Conservation (phyloP, 257 asterid genomes). For the Capsicum chinense region DNA sequence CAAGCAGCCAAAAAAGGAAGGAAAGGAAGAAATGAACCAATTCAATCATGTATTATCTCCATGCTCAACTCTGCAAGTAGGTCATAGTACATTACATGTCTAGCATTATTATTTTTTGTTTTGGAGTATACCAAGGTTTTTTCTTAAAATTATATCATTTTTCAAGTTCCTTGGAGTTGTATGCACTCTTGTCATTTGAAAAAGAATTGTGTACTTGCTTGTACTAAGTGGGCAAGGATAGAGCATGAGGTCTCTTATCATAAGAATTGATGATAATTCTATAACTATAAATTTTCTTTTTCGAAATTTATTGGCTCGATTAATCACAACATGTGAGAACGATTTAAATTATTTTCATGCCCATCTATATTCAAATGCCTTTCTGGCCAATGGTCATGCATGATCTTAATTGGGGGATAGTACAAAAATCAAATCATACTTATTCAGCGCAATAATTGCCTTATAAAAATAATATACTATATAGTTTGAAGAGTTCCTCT, state of each 20-base stretch:
- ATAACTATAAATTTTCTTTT: not conserved
- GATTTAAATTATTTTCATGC: too few relatives aligned
- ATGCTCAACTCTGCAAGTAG: constrained; percentile 2
- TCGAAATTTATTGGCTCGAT: not conserved
- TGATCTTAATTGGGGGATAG: not conserved
- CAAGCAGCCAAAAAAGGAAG: constrained; percentile 19
- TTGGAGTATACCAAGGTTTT: not conserved
- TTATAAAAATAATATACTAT: not conserved
- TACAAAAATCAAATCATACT: not conserved
- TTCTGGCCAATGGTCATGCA: not conserved
- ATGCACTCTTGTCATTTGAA: not conserved
- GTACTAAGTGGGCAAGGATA: not conserved
- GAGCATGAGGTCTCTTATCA: not conserved
- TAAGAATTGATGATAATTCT: not conserved
- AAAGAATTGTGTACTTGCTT: not conserved
- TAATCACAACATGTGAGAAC: not conserved
- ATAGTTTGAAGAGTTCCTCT: not conserved
- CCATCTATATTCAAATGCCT: not conserved
- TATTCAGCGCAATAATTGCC: not conserved
- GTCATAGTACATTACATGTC: constrained; percentile 14
- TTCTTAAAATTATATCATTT: not conserved
- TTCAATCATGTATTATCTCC: constrained; percentile 20
- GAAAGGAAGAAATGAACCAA: not conserved
- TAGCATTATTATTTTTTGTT: not conserved
- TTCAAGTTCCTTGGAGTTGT: not conserved